These are phyloP conservation scores for Hypoxylon crocopeplum DNA, from an alignment of 495 filamentous ascomycete genomes.

Conservation along the genomic window DNA sequence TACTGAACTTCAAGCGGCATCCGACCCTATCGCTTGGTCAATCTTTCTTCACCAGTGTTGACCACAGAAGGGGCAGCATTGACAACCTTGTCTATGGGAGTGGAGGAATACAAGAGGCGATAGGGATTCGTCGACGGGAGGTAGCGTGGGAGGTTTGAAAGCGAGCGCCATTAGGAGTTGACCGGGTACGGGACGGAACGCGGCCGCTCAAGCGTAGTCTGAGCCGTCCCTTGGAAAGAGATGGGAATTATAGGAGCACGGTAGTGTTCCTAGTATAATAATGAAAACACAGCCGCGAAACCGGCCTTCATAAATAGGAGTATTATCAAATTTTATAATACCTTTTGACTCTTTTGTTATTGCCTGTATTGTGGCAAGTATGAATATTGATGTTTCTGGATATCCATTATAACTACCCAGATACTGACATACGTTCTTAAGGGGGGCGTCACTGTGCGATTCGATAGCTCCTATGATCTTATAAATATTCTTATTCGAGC, in stretches of 20 bases:
- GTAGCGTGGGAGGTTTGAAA: not conserved
- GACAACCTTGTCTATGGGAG: not conserved
- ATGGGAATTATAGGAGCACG: not conserved
- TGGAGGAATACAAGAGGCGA: not conserved
- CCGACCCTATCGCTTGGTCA: not conserved
- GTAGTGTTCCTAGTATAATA: conserved; percentile 17
- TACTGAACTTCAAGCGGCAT: not conserved
- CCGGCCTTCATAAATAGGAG: conserved; percentile 13
- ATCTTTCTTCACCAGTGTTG: not conserved
- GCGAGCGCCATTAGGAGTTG: not conserved
- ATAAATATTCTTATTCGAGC: no score
- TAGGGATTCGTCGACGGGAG: not conserved
- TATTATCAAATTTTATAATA: not conserved
- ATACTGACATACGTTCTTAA: no score
- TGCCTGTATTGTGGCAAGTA: no score
- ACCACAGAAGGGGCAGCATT: not conserved
- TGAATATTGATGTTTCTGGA: no score
- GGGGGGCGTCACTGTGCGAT: no score
- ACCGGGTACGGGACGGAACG: not conserved
- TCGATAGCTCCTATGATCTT: no score
- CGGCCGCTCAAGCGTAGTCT: not conserved
- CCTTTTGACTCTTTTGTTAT: not conserved
- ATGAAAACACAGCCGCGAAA: conserved; percentile 1
- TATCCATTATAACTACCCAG: no score
- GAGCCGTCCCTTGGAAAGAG: not conserved